Evolutionary conservation across 1,139 yeast genomes (phyloP), one percentile per base, ranked within the genome.

Genomic region (Suhomyces bribrorum): DNA sequence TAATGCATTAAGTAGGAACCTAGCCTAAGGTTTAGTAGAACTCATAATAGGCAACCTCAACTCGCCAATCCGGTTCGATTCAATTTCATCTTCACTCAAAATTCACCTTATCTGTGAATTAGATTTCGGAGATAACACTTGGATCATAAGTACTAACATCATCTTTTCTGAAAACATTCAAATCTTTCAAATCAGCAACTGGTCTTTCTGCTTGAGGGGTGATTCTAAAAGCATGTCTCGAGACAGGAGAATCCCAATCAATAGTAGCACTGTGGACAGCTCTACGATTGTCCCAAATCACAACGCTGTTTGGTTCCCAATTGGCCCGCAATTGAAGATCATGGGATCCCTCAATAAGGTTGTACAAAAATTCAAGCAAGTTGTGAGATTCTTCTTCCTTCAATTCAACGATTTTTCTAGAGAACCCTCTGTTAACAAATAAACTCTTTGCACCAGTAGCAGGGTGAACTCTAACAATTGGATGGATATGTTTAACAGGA

Each of bases 381-480:
- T 60, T 63, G 32, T 74, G 76, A 3, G 80, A 73, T 54, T 79
- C 84, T 52, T 77, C 82, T 43, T 63, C 60, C 57, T 78, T 77
- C 56, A 74, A 67, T 34, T 79, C 83, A 30, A 73, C 75, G 47
- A 79, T 74, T 42, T 65, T 61, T 47, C 81, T 62, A 9, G 80
- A 68, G 54, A 78, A 79, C 29, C 75, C 75, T 34, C 66, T 68
- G 58, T 76, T 78, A 45, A 79, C 73, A 54, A 62, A 79, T 31
- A 79, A 58, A 26, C 71, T 61, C 53, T 78, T 79, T 45, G 67
- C 68, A 32, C 70, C 69, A 7, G 83, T 77, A 12, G 71, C 81
- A n/a, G 83, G 83, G 49, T 78, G 82, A 12, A 69, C 64, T 55
- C 83, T 70, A 27, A 79, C 72, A 47, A 79, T 63, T 5, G 83